These are phyloP conservation scores for Podaxis pistillaris DNA, from an alignment of 768 basidiomycete species.

Conservation along the genomic window DNA sequence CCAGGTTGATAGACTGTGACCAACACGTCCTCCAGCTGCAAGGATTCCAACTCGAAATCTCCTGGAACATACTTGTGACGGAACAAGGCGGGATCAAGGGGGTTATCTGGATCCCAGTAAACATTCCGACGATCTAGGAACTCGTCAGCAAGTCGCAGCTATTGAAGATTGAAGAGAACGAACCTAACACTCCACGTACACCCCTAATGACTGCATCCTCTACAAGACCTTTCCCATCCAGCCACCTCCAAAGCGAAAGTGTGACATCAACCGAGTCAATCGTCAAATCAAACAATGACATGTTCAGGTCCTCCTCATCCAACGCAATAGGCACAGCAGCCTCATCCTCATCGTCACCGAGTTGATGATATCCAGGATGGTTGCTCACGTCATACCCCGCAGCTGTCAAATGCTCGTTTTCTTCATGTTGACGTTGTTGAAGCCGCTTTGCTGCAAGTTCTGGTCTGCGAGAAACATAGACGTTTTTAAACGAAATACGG, in stretches of 20 bases:
- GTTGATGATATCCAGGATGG: constrained; percentile 67
- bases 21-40: constrained; percentile 90
- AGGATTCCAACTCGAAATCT: constrained; percentile 88
- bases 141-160: background rate
- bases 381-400: constrained; percentile 75
- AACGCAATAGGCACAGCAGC: constrained; percentile 22
- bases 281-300: constrained; percentile 90
- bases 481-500: constrained; percentile 94
- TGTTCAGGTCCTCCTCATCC: constrained; percentile 61
- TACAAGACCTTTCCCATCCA: constrained; percentile 92
- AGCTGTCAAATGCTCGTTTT: constrained; percentile 51
- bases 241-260: constrained; percentile 86
- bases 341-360: constrained; percentile 55
- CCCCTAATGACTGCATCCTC: constrained; percentile 91
- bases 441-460: constrained; percentile 19
- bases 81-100: constrained; percentile 77
- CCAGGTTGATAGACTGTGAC: constrained; percentile 94
- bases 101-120: constrained; percentile 80
- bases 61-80: constrained; percentile 72
- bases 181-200: constrained; percentile 90
- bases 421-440: constrained; percentile 14
- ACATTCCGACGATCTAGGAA: constrained; percentile 81
- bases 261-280: constrained; percentile 96
- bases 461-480: constrained; percentile 87
- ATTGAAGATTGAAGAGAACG: constrained; percentile 21